Conservation (phyloP, 169 alveolate species). For the Plasmodium fragile region DNA sequence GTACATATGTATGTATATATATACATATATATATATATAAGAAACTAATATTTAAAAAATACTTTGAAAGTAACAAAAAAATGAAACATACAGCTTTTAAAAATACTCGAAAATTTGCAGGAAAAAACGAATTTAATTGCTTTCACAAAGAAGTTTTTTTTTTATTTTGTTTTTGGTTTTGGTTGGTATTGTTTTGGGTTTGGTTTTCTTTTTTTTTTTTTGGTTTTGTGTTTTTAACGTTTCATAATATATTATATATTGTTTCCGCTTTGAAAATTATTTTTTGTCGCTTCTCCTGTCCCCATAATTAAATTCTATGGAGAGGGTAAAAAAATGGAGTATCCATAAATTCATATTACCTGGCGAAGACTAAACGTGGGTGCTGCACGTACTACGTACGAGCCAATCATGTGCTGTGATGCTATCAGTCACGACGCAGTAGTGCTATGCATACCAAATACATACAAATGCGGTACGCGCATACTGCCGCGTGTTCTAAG, state of each 20-base stretch:
- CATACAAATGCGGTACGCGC: not conserved
- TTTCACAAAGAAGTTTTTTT: not conserved
- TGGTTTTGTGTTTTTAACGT: not conserved
- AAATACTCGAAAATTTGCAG: not conserved
- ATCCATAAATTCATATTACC: not conserved
- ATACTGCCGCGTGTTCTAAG: not conserved
- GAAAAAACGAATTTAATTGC: constrained; percentile 25
- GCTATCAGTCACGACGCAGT: not conserved
- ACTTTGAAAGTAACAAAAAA: constrained; percentile 11
- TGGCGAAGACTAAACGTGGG: not conserved
- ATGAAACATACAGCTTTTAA: constrained; percentile 2
- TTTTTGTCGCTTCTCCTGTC: no score
- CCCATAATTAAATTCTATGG: not conserved
- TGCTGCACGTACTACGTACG: not conserved
- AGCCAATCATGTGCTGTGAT: not conserved
- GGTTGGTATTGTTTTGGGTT: not conserved
- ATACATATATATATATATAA: not conserved
- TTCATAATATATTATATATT: no score
- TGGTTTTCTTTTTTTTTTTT: not conserved
- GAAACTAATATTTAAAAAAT: constrained; percentile 1
- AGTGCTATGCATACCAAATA: not conserved
- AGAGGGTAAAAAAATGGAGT: not conserved
- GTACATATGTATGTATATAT: not conserved
- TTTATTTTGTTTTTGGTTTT: not conserved
- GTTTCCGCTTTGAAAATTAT: not conserved